Conservation (phyloP, 2,329 filamentous ascomycete species). For the Magnaporthiopsis poae region DNA sequence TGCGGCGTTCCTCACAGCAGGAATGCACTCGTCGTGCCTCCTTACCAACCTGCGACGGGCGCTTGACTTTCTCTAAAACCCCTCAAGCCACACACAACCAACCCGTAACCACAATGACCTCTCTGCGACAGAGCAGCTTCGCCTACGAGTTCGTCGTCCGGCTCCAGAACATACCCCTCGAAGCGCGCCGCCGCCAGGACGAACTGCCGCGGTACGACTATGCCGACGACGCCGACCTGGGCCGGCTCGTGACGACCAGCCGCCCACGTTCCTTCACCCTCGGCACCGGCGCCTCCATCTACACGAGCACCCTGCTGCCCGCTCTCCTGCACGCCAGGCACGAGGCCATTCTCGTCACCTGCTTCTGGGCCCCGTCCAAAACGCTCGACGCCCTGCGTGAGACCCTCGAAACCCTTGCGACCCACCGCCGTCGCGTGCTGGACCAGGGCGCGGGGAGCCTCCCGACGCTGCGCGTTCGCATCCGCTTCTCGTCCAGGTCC, state of each 20-base stretch:
- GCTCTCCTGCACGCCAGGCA: constrained; percentile 33
- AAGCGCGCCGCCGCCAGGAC: constrained; percentile 1
- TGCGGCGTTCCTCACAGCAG: not conserved
- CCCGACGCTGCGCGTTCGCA: constrained; percentile 46
- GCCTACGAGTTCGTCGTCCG: constrained; percentile 15
- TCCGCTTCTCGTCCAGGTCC: constrained; percentile 68
- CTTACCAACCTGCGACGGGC: not conserved
- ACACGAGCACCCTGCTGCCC: constrained; percentile 45
- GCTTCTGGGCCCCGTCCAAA: constrained; percentile 40
- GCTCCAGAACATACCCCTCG: constrained; percentile 11
- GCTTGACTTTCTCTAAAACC: not conserved
- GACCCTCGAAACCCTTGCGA: constrained; percentile 50
- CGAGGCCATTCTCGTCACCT: constrained; percentile 16
- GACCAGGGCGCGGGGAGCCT: constrained; percentile 13
- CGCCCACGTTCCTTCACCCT: constrained; percentile 38
- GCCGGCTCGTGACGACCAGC: constrained; percentile 37
- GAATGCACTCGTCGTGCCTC: not conserved
- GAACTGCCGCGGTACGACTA: constrained; percentile 42
- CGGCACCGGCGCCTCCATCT: constrained; percentile 50
- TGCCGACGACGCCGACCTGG: constrained; percentile 23
- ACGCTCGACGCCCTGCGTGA: constrained; percentile 48
- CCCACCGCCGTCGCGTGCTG: constrained; percentile 22
- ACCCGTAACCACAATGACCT: not conserved
- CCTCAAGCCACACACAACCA: not conserved
- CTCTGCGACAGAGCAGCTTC: constrained; percentile 13